Evolutionary conservation across 1,284 basidiomycete species (phyloP), one percentile per base, ranked within the genome.

Genomic region (Malassezia globosa): DNA sequence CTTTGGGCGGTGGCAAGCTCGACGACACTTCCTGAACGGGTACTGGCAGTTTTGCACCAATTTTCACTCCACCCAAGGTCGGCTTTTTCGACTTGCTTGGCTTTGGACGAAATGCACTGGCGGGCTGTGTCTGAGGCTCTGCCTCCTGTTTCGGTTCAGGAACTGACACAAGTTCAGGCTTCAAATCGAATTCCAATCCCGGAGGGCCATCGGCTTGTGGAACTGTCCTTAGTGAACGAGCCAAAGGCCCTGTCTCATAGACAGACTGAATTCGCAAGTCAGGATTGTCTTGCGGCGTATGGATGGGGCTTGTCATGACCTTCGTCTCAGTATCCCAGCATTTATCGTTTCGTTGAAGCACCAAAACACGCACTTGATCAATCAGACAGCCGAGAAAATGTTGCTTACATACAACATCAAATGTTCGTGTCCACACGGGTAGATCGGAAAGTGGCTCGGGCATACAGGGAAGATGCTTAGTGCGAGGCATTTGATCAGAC

Each of bases 361-460:
- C 38, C 3, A 22, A 18, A 11, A 23, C 7, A 7, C 49, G 49
- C 10, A 46, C 44, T 16, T 38, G 34, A 11, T 37, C 27, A 6
- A 51, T 33, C 11, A 46, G 19, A 1, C 21, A 18, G 3, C 43
- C 49, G 3, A 46, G 37, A 25, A 46, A n/a, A 10, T 41, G 43
- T 29, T 51, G 37, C 27, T 31, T 29, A 10, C 29, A 27, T 2
- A 26, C 4, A 6, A 2, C 16, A 14, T 14, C 35, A 2, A 42
- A 7, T 4, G 26, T 21, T 19, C 27, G 33, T 2, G 40, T n/a
- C 50, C 50, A 52, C 29, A 25, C 16, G 3, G 23, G 37, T 10
- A 52, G 31, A 25, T 52, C 50, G 2, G 50, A 47, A 11, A 37
- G 39, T 6, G 50, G 45, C 41, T 42, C 44, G 5, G 41, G 41